phyloP scores from a whole-genome alignment of 2,329 filamentous ascomycete species.

The Fusarium austroafricanum region DNA sequence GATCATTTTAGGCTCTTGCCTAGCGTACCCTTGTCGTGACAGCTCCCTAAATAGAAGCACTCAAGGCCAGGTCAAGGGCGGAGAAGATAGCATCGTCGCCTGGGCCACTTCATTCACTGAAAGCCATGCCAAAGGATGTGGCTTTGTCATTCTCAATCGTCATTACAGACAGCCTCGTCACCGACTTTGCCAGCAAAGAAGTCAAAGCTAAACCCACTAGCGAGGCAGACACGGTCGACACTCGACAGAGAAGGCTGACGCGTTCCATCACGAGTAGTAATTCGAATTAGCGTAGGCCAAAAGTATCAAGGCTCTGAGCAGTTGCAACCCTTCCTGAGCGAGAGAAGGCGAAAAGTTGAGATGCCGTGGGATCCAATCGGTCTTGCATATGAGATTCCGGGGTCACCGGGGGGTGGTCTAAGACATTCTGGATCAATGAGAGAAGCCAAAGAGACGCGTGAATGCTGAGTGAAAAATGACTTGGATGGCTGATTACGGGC shows the following conservation, averaged over 20 bases:
- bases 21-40: constrained; percentile 20
- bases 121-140: constrained; percentile 34
- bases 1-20: constrained; percentile 15
- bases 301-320: constrained; percentile 19
- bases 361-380: constrained; percentile 42
- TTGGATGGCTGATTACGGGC: constrained; percentile 25
- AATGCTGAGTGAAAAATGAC: constrained; percentile 13
- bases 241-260: constrained; percentile 38
- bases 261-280: constrained; percentile 23
- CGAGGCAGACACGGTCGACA: constrained; percentile 20
- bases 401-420: constrained; percentile 32
- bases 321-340: neutral
- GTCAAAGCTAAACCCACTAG: constrained; percentile 15
- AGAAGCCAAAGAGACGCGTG: constrained; percentile 18
- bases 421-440: constrained; percentile 34
- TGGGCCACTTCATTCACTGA: constrained; percentile 1
- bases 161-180: constrained; percentile 26
- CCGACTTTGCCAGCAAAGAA: constrained; percentile 26
- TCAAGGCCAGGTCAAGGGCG: constrained; percentile 25
- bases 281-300: neutral
- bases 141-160: constrained; percentile 30
- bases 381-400: constrained; percentile 43
- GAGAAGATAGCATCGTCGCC: constrained; percentile 22
- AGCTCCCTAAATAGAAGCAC: constrained; percentile 42
- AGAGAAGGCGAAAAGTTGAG: constrained; percentile 28